A percentile compares a stretch with the other conserved stretches of the same genome.
Conservation (phyloP, 2,329 filamentous ascomycete species). For the Scytalidium sp. region DNA sequence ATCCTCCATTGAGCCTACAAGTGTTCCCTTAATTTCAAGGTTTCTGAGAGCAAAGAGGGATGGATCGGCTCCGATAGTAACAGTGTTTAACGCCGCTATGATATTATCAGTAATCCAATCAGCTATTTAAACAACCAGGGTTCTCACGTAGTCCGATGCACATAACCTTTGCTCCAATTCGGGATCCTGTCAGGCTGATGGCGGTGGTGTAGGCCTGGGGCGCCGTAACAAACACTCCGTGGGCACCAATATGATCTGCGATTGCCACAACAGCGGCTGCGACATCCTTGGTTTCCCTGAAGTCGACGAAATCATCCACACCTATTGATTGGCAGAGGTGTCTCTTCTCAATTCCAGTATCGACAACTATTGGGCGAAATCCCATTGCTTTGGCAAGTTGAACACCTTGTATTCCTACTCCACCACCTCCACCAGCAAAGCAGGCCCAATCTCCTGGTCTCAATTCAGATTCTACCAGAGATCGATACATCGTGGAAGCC, state of each 20-base stretch:
- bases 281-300: conserved; percentile 17
- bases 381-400: conserved; percentile 24
- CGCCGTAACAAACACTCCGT: conserved; percentile 52
- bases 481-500: conserved; percentile 55
- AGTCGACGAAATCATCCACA: conserved; percentile 22
- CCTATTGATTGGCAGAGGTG: conserved; percentile 18
- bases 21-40: conserved; percentile 13
- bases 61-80: conserved; percentile 12
- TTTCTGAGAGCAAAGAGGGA: conserved; percentile 12
- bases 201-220: conserved; percentile 13
- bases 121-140: conserved; percentile 6
- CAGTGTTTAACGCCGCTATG: not conserved
- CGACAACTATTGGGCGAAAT: conserved; percentile 19
- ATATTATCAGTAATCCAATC: not conserved
- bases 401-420: conserved; percentile 23
- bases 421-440: conserved; percentile 23
- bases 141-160: conserved; percentile 2
- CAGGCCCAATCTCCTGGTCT: conserved; percentile 20
- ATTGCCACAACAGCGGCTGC: conserved; percentile 15
- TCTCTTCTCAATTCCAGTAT: conserved; percentile 17
- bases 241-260: conserved; percentile 41
- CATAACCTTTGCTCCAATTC: conserved; percentile 13
- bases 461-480: conserved; percentile 45
- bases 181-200: conserved; percentile 10
- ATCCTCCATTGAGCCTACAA: conserved; percentile 14